Percentiles rank a stretch among this genome's conserved stretches.
Evolutionary conservation across 176 grass and related monocot genomes (phyloP).

Genomic region (Lolium rigidum): DNA sequence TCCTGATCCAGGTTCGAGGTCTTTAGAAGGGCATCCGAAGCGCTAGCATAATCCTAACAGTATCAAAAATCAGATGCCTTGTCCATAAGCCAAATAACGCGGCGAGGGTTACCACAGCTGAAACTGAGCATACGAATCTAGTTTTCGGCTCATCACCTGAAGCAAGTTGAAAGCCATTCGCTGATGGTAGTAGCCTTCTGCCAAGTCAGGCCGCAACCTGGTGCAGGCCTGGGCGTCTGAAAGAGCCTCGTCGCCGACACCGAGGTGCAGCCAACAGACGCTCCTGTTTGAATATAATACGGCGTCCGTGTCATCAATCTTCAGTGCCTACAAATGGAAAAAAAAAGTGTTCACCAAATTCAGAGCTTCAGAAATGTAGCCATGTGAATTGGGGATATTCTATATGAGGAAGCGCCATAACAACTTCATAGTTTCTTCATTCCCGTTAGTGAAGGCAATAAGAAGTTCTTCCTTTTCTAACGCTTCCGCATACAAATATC

Average conservation of each 20-base stretch:
- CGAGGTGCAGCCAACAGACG: background rate
- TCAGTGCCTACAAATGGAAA: background rate
- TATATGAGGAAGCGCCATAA: background rate
- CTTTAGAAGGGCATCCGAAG: background rate
- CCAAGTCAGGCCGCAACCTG: conserved; percentile 19
- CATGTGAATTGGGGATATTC: background rate
- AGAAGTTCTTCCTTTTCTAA: background rate
- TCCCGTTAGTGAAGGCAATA: background rate
- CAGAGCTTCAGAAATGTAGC: background rate
- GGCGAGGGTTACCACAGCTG: too few species aligned
- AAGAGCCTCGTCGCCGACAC: conserved; percentile 5
- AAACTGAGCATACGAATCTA: too few species aligned
- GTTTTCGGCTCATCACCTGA: background rate
- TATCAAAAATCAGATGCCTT: background rate
- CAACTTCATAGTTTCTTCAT: background rate
- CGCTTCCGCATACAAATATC: background rate
- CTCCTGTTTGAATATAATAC: conserved; percentile 14
- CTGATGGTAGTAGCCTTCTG: conserved; percentile 29
- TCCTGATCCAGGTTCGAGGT: background rate
- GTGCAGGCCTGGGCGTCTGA: conserved; percentile 9
- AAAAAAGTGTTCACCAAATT: background rate
- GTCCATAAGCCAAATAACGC: background rate
- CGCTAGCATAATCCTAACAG: background rate
- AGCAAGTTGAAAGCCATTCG: conserved; percentile 25
- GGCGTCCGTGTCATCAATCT: background rate